phyloP scores from a whole-genome alignment of 1,284 basidiomycete species.

The Heterobasidion parviporum region DNA sequence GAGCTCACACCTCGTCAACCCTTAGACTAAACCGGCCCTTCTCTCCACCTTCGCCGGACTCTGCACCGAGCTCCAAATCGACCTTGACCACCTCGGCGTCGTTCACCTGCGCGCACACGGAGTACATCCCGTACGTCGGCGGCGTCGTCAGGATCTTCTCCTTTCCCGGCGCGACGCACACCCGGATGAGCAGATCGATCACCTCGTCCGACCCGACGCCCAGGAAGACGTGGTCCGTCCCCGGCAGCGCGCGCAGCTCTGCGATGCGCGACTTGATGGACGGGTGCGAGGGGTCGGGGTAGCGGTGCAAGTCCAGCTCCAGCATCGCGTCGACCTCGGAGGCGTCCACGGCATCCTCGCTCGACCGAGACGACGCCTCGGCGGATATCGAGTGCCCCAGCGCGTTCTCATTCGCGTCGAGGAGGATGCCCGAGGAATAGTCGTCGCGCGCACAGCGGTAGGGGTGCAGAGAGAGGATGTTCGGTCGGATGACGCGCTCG shows the following conservation, averaged over 20 bases:
- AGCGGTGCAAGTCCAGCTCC: slow-evolving; percentile 66
- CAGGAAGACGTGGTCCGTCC: slow-evolving; percentile 76
- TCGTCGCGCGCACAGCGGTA: slow-evolving; percentile 97
- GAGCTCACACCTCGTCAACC: slow-evolving; percentile 56
- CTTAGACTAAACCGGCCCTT: slow-evolving; percentile 72
- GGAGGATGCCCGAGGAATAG: slow-evolving; percentile 87
- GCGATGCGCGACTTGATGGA: slow-evolving; percentile 77
- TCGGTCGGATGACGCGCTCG: slow-evolving; percentile 81
- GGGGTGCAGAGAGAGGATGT: slow-evolving; percentile 87
- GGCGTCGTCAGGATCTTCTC: slow-evolving; percentile 86
- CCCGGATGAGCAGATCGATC: slow-evolving; percentile 90
- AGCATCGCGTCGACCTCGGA: slow-evolving; percentile 26
- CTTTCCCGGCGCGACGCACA: slow-evolving; percentile 75
- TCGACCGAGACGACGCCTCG: slow-evolving; percentile 7
- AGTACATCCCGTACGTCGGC: slow-evolving; percentile 98
- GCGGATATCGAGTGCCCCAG: slow-evolving; percentile 78
- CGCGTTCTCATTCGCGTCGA: slow-evolving; percentile 98
- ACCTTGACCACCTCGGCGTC: slow-evolving; percentile 84
- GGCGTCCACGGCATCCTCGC: slow-evolving; percentile 10
- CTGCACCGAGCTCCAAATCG: slow-evolving; percentile 58
- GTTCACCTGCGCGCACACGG: slow-evolving; percentile 92
- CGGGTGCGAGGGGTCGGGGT: slow-evolving; percentile 81
- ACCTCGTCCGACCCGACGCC: slow-evolving; percentile 98
- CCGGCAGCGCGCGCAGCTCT: slow-evolving; percentile 58
- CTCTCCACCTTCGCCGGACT: slow-evolving; percentile 58